Base-by-base conservation (phyloP, 441 rosid genomes). In the Corymbia calophylla region DNA sequence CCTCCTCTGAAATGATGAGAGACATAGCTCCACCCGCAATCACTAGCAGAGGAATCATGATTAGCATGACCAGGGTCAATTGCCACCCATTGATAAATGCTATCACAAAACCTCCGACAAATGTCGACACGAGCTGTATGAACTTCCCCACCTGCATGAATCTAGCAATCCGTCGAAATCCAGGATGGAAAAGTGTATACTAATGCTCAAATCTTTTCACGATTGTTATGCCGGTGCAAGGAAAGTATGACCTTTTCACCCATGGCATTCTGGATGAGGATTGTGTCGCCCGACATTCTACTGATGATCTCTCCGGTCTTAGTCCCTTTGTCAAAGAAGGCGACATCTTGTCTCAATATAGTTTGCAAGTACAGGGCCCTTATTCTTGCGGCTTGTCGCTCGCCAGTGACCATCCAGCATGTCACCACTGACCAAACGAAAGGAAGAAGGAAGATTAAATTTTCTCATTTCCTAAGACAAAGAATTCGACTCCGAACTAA, bases 141-240 rank as follows among this genome's bases (percentile, higher is more conserved):
- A 91, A 91, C 66, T 87, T 91, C 6, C 90, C 92, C 5, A 91
- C 92, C 92, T 91, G 51, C 62, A 86, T 4, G 27, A 19, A 70
- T 35, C 29, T 70, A 35, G 48, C 81, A 70, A 19, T 19, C 27
- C 27, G 27, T 70, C 8, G 19, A 19, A 35, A 70, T 19, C 48
- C 27, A 35, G 48, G 81, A 70, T 9, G 44, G 48, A 35, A 19
- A 35, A 19, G 48, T 35, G 13, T 18, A 70, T 19, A 35, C 48
- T 10, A 21, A 62, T 29, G n/a, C 32, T 62, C 35, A 62, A 68
- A 18, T 73, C 49, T 35, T 0, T 21, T 10, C 49, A 39, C 17
- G 21, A 73, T 73, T 73, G 49, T 21, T 27, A 29, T 6, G 23
- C 44, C 29, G 27, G 39, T 49, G 25, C 23, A 27, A 15, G 58